Percentiles rank a stretch among this genome's conserved stretches.
Conservation (phyloP, 495 filamentous ascomycete species). For the Sporormia fimetaria region DNA sequence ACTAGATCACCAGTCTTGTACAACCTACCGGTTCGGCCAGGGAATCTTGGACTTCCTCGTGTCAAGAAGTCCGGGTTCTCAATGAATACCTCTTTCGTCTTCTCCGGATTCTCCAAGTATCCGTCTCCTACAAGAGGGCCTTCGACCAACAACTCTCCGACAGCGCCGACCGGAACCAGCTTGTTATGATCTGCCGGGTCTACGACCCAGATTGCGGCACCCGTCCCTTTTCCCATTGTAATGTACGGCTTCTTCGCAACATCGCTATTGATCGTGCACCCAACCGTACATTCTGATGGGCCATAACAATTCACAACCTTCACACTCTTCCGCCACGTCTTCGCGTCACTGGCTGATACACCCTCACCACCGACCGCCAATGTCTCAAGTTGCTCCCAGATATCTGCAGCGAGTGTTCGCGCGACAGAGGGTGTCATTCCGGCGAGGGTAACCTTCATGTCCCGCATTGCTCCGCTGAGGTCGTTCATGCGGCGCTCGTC, state of each 20-base stretch:
- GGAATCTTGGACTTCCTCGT: conserved; percentile 15
- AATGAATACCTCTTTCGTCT: conserved; percentile 40
- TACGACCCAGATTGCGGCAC: conserved; percentile 44
- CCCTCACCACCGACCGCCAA: conserved; percentile 13
- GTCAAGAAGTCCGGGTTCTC: conserved; percentile 36
- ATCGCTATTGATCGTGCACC: conserved; percentile 30
- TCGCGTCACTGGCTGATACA: conserved; percentile 8
- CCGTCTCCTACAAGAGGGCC: conserved; percentile 13
- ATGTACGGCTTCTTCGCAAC: conserved; percentile 24
- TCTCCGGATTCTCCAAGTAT: conserved; percentile 14
- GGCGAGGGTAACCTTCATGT: conserved; percentile 22
- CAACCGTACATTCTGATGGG: conserved; percentile 25
- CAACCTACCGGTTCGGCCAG: conserved; percentile 41
- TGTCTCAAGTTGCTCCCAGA: conserved; percentile 4
- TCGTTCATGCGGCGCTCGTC: conserved; percentile 29
- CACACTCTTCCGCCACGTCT: conserved; percentile 8
- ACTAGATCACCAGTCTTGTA: conserved; percentile 62
- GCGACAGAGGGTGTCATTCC: conserved; percentile 23
- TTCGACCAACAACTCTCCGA: conserved; percentile 22
- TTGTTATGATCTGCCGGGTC: conserved; percentile 41
- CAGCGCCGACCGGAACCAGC: conserved; percentile 20
- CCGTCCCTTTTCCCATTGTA: conserved; percentile 38
- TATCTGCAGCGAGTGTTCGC: conserved; percentile 6
- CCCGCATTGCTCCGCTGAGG: conserved; percentile 24
- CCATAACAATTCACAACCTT: conserved; percentile 17